Percentiles rank a stretch among this genome's conserved stretches.
Evolutionary conservation across 2,329 filamentous ascomycete species (phyloP).

Genomic region (Curvularia eragrostidis): DNA sequence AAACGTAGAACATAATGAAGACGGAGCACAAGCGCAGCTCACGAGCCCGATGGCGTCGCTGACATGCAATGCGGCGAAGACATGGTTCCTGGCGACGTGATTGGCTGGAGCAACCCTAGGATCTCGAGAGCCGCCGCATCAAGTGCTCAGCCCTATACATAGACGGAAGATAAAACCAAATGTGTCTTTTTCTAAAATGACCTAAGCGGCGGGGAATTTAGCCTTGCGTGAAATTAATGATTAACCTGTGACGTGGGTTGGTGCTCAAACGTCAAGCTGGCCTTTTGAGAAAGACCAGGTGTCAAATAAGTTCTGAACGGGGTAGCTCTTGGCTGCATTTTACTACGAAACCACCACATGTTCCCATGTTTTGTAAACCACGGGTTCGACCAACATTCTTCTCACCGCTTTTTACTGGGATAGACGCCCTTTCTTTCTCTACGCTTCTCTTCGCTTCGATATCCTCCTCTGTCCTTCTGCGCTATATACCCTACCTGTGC

Average conservation of each 20-base stretch:
- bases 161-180: constrained; percentile 10
- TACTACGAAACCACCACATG: constrained; percentile 26
- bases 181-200: constrained; percentile 6
- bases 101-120: constrained; percentile 14
- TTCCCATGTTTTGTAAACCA: constrained; percentile 27
- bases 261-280: constrained; percentile 38
- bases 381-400: constrained; percentile 19
- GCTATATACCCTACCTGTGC: constrained; percentile 18
- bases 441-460: constrained; percentile 27
- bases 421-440: constrained; percentile 37
- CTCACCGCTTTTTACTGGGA: constrained; percentile 26
- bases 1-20: not conserved
- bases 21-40: not conserved
- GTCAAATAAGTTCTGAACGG: constrained; percentile 31
- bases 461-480: constrained; percentile 3
- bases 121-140: constrained; percentile 8
- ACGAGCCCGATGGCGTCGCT: constrained; percentile 1
- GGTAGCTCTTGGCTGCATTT: constrained; percentile 31
- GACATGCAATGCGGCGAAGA: constrained; percentile 18
- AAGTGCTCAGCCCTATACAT: not conserved
- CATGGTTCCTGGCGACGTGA: constrained; percentile 21
- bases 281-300: constrained; percentile 44
- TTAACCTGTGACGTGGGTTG: constrained; percentile 24
- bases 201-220: constrained; percentile 24
- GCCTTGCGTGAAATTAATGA: constrained; percentile 17